Percentiles rank a stretch among this genome's conserved stretches.
Conservation (phyloP, 2,329 filamentous ascomycete genomes). For the Colletotrichum brevisporum region DNA sequence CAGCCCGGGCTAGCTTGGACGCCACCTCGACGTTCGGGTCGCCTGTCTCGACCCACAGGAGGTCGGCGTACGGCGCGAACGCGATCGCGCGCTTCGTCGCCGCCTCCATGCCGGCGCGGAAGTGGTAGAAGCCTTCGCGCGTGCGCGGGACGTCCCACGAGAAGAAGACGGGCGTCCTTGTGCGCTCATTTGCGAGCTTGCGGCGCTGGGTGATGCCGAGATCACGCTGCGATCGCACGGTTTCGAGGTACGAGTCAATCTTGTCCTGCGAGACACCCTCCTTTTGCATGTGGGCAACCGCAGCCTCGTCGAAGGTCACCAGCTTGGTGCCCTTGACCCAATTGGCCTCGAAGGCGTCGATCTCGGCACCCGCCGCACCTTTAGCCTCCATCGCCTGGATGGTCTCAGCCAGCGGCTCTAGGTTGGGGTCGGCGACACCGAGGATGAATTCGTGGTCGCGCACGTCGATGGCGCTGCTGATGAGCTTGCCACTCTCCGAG, state of each 20-base stretch:
- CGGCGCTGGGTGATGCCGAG: slow-evolving; percentile 85
- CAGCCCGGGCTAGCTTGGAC: slow-evolving; percentile 80
- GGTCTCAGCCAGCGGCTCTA: slow-evolving; percentile 87
- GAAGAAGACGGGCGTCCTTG: slow-evolving; percentile 81
- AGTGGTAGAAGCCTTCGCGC: slow-evolving; percentile 94
- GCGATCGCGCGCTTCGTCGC: slow-evolving; percentile 94
- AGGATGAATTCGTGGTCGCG: slow-evolving; percentile 98
- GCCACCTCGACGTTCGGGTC: slow-evolving; percentile 88
- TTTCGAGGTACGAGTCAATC: slow-evolving; percentile 76
- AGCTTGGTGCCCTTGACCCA: slow-evolving; percentile 92
- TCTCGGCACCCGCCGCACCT: slow-evolving; percentile 83
- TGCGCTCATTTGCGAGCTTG: slow-evolving; percentile 76
- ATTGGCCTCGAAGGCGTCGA: slow-evolving; percentile 86
- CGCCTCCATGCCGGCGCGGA: slow-evolving; percentile 84
- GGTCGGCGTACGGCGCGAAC: slow-evolving; percentile 92
- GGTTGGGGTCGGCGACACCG: slow-evolving; percentile 81
- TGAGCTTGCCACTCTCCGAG: slow-evolving; percentile 90
- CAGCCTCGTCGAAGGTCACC: slow-evolving; percentile 93
- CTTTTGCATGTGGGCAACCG: slow-evolving; percentile 78
- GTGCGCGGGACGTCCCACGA: slow-evolving; percentile 94
- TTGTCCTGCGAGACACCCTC: slow-evolving; percentile 75
- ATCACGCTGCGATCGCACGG: slow-evolving; percentile 75
- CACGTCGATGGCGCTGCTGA: slow-evolving; percentile 92
- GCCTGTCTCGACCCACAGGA: slow-evolving; percentile 97
- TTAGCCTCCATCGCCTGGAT: slow-evolving; percentile 89